phyloP scores from a whole-genome alignment of 192 early-diverging fungal genomes.

The Chytriomyces sp. region DNA sequence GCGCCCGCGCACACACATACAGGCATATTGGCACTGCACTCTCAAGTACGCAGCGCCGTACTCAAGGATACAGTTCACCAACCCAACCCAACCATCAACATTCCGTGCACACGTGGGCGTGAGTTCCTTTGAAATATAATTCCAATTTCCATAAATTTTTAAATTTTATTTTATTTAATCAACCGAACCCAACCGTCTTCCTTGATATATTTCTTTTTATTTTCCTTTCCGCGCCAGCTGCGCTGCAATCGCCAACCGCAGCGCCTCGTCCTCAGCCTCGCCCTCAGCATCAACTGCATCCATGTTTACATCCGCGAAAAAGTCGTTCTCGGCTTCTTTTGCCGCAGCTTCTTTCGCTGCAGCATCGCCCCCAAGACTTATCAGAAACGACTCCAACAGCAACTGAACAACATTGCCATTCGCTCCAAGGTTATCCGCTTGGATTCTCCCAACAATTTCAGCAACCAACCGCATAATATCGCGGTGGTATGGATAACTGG shows the following conservation, averaged over 20 bases:
- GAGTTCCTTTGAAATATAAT: too few relatives aligned
- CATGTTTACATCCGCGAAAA: not conserved
- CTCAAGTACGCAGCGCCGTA: too few relatives aligned
- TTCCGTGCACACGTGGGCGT: too few relatives aligned
- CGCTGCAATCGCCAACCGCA: not conserved
- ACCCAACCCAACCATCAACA: too few relatives aligned
- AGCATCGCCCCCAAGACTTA: not conserved
- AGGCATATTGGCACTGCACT: too few relatives aligned
- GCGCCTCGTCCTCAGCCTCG: not conserved
- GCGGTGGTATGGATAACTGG: not conserved
- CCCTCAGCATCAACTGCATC: not conserved
- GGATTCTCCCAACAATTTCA: not conserved
- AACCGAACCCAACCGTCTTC: too few relatives aligned
- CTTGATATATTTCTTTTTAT: not conserved
- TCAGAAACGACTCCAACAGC: not conserved
- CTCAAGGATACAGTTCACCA: too few relatives aligned
- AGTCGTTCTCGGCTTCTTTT: not conserved
- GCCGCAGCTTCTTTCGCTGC: not conserved
- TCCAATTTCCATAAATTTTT: too few relatives aligned
- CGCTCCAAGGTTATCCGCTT: not conserved
- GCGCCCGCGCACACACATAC: too few relatives aligned
- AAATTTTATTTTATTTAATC: too few relatives aligned
- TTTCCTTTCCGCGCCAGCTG: not conserved
- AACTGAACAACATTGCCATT: not conserved
- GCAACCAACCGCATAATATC: not conserved